Evolutionary conservation across 352 stramenopile species (phyloP).

Genomic region (Globisporangium recalcitrans): DNA sequence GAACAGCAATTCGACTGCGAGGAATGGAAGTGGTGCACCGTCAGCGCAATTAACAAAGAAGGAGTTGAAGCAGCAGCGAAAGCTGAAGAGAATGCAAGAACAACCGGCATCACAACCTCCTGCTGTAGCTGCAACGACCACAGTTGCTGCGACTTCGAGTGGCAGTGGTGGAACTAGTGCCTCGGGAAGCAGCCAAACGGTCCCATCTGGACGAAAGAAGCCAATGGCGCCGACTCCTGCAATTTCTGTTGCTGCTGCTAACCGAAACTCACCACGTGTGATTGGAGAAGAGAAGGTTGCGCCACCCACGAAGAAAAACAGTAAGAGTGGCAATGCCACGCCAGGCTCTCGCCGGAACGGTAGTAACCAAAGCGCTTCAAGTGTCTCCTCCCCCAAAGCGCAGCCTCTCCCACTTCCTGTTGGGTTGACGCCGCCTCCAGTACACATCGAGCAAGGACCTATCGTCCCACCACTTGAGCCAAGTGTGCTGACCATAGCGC

Average conservation of each 20-base stretch:
- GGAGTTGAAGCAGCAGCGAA: constrained; percentile 65
- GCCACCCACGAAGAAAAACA: constrained; percentile 35
- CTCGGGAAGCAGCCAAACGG: background rate
- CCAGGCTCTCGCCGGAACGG: constrained; percentile 29
- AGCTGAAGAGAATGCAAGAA: constrained; percentile 66
- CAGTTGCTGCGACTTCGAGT: constrained; percentile 12
- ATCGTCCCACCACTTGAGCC: constrained; percentile 6
- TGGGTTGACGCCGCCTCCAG: background rate
- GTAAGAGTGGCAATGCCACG: constrained; percentile 26
- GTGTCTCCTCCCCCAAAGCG: constrained; percentile 8
- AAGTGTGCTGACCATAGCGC: background rate
- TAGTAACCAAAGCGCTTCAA: constrained; percentile 15
- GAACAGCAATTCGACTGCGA: constrained; percentile 5
- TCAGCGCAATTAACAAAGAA: constrained; percentile 46
- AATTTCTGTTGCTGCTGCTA: background rate
- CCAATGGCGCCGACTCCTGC: background rate
- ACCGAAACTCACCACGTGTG: constrained; percentile 19
- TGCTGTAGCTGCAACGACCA: constrained; percentile 4
- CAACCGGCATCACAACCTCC: constrained; percentile 8
- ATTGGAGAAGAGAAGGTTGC: constrained; percentile 34
- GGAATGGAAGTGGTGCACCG: constrained; percentile 5
- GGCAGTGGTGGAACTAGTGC: background rate
- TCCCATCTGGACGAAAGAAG: constrained; percentile 12
- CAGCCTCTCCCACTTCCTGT: constrained; percentile 2
- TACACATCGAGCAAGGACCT: background rate